Evolutionary conservation across 495 filamentous ascomycete genomes (phyloP).

Genomic region (Ramalina peruviana): DNA sequence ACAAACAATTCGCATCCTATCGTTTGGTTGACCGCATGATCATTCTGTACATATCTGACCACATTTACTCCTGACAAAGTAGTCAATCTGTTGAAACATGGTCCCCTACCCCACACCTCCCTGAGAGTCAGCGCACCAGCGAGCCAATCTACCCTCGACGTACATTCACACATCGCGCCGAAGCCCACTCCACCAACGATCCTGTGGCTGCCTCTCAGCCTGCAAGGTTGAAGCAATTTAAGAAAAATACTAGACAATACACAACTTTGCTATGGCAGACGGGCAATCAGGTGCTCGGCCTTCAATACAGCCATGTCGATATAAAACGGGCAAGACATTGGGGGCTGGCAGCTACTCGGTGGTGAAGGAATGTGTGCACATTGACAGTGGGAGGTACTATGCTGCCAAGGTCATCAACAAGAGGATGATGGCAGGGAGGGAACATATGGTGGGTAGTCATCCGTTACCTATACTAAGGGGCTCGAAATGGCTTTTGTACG

Average conservation of each 20-base stretch:
- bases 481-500: background rate
- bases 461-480: background rate
- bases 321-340: slow-evolving; percentile 97
- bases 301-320: slow-evolving; percentile 67
- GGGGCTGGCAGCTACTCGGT: slow-evolving; percentile 95
- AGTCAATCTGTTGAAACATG: no score
- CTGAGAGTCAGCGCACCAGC: background rate
- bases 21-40: no score
- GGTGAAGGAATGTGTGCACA: slow-evolving; percentile 99
- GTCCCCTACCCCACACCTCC: no score
- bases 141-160: background rate
- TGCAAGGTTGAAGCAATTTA: background rate
- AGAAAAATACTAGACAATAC: background rate
- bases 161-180: background rate
- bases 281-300: slow-evolving; percentile 26
- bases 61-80: no score
- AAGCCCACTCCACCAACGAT: background rate
- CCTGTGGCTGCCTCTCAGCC: background rate
- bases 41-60: no score
- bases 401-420: slow-evolving; percentile 99
- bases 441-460: slow-evolving; percentile 71
- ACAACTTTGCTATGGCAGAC: background rate
- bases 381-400: slow-evolving; percentile 95
- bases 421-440: slow-evolving; percentile 88
- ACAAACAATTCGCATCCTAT: no score